A percentile compares a stretch with the other conserved stretches of the same genome.
Evolutionary conservation across 345 rosid species (phyloP).

Genomic region (Sonneratia caseolaris): DNA sequence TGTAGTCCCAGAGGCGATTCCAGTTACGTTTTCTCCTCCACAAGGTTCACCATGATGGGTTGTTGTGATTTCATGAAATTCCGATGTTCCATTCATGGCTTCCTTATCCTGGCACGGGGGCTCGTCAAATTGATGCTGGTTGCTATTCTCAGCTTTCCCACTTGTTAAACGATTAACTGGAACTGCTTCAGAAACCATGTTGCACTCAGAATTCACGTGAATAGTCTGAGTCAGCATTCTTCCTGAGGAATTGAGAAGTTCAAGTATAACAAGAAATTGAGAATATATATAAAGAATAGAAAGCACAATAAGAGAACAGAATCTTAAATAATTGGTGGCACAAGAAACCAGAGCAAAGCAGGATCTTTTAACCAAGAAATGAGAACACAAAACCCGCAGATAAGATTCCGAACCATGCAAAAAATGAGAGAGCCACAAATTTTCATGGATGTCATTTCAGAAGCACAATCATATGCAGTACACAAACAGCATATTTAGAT

Average conservation of each 20-base stretch:
- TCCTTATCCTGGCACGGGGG: conserved; percentile 23
- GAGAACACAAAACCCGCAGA: too few species aligned
- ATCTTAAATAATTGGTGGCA: background rate
- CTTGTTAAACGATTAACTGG: conserved; percentile 20
- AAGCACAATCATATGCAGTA: background rate
- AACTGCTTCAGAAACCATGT: conserved; percentile 53
- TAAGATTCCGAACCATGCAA: background rate
- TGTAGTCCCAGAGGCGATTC: conserved; percentile 5
- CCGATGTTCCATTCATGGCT: conserved; percentile 27
- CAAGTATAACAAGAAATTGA: background rate
- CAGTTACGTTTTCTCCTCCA: conserved; percentile 16
- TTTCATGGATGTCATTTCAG: background rate
- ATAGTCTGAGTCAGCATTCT: conserved; percentile 15
- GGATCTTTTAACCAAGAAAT: background rate
- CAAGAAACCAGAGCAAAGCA: background rate
- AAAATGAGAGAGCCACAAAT: background rate
- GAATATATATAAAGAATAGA: background rate
- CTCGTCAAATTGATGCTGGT: conserved; percentile 14
- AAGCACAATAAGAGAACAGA: background rate
- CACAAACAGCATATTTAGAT: background rate
- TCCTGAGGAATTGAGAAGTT: background rate
- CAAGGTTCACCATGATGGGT: conserved; percentile 14
- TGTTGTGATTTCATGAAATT: conserved; percentile 22
- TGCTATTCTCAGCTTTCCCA: conserved; percentile 33
- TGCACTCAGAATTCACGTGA: conserved; percentile 12